Conservation (phyloP, 495 filamentous ascomycete species). For the Alectoria sarmentosa region DNA sequence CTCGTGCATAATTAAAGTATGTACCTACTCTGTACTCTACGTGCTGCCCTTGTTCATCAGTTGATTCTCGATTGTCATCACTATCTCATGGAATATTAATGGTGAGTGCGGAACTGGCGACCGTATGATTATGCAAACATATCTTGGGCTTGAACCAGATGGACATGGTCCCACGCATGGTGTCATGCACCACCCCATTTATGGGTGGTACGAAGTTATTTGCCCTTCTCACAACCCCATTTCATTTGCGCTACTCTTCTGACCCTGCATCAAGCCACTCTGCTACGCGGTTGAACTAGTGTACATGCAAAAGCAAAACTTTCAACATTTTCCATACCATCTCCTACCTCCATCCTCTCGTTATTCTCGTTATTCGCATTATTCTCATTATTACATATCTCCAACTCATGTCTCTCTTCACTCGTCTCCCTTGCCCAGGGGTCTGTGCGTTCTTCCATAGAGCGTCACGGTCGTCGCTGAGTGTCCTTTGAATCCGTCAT, state of each 20-base stretch:
- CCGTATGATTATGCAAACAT: conserved; percentile 20
- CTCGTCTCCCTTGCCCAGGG: conserved; percentile 5
- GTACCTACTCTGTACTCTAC: neutral
- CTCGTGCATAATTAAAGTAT: conserved; percentile 17
- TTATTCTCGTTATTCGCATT: no score
- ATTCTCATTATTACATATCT: conserved; percentile 8
- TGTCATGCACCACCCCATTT: conserved; percentile 23
- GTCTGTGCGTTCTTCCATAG: conserved; percentile 13
- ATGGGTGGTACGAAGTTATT: conserved; percentile 20
- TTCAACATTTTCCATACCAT: conserved; percentile 3
- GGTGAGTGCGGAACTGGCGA: conserved; percentile 22
- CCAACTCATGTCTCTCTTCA: conserved; percentile 18
- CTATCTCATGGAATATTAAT: no score
- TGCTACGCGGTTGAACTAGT: conserved; percentile 25
- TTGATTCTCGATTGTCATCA: no score
- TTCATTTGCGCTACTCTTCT: conserved; percentile 23
- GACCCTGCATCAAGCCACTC: conserved; percentile 24
- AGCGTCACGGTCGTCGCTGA: conserved; percentile 20
- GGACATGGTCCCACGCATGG: conserved; percentile 19
- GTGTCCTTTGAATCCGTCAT: conserved; percentile 26
- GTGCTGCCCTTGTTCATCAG: neutral
- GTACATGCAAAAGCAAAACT: conserved; percentile 9
- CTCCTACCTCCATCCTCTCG: conserved; percentile 16
- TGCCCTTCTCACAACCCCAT: conserved; percentile 5
- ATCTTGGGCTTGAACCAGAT: conserved; percentile 5